These are phyloP conservation scores for Ophiosphaerella korrae DNA, from an alignment of 2,329 filamentous ascomycete species.

Conservation along the genomic window DNA sequence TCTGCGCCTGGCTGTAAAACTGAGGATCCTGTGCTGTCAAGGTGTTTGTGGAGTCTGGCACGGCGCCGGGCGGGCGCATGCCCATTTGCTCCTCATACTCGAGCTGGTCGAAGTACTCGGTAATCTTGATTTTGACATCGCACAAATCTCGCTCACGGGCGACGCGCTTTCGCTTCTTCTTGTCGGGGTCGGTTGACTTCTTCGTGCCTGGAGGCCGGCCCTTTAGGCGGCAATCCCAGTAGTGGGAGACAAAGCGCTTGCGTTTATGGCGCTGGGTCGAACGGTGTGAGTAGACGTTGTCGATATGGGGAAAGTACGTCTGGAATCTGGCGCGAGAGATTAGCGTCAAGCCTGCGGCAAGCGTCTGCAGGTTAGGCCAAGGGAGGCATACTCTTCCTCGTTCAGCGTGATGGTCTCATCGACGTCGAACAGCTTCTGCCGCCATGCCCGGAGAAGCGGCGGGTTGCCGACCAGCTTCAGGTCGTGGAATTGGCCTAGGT, in stretches of 20 bases:
- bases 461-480: conserved; percentile 67
- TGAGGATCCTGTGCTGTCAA: conserved; percentile 16
- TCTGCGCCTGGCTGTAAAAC: conserved; percentile 29
- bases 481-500: conserved; percentile 59
- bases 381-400: conserved; percentile 68
- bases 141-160: conserved; percentile 79
- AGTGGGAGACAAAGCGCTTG: conserved; percentile 81
- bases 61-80: conserved; percentile 27
- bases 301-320: conserved; percentile 81
- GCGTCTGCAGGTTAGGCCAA: too few species aligned
- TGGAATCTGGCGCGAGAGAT: conserved; percentile 64
- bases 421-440: conserved; percentile 75
- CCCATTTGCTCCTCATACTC: conserved; percentile 44
- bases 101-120: conserved; percentile 71
- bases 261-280: conserved; percentile 82
- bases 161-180: conserved; percentile 79
- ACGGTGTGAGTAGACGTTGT: conserved; percentile 84
- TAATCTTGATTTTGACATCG: conserved; percentile 86
- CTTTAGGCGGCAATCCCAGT: conserved; percentile 84
- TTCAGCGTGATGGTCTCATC: conserved; percentile 73
- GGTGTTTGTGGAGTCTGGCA: conserved; percentile 13
- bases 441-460: conserved; percentile 71
- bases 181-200: conserved; percentile 78
- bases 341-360: neutral
- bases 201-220: conserved; percentile 78